Conservation (phyloP, 176 grass and related monocot species). For the Phoenix roebelenii region DNA sequence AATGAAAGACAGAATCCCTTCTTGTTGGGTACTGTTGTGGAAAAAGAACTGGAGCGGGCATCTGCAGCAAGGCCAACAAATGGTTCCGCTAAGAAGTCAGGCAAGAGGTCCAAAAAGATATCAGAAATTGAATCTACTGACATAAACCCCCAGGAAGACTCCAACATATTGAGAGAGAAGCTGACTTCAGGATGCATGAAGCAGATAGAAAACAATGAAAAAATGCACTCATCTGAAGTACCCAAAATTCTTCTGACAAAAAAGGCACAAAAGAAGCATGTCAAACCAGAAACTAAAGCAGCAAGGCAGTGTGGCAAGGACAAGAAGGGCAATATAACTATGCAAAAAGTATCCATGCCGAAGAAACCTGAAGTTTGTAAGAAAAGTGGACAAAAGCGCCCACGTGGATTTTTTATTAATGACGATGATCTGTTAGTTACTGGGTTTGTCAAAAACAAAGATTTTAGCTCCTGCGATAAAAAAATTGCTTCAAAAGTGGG, state of each 20-base stretch:
- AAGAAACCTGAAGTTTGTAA: slow-evolving; percentile 32
- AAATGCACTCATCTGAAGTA: neutral
- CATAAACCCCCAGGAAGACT: slow-evolving; percentile 12
- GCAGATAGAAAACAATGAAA: neutral
- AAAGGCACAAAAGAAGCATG: neutral
- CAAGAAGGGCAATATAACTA: neutral
- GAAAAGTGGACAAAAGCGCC: slow-evolving; percentile 51
- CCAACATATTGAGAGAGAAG: too few relatives aligned
- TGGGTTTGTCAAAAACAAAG: slow-evolving; percentile 90
- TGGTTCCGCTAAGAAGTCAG: slow-evolving; percentile 40
- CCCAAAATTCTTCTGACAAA: neutral
- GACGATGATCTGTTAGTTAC: slow-evolving; percentile 92
- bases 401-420: slow-evolving; percentile 71
- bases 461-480: slow-evolving; percentile 41
- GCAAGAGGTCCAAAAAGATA: slow-evolving; percentile 59
- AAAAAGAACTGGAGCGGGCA: slow-evolving; percentile 14
- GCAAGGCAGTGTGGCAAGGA: neutral
- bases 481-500: slow-evolving; percentile 35
- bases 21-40: slow-evolving; percentile 21
- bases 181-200: too few relatives aligned
- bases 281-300: neutral
- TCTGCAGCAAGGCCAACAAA: slow-evolving; percentile 24
- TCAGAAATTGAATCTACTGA: slow-evolving; percentile 40
- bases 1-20: slow-evolving; percentile 24
- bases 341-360: slow-evolving; percentile 13